phyloP scores from a whole-genome alignment of 495 filamentous ascomycete species.

The Letharia lupina region DNA sequence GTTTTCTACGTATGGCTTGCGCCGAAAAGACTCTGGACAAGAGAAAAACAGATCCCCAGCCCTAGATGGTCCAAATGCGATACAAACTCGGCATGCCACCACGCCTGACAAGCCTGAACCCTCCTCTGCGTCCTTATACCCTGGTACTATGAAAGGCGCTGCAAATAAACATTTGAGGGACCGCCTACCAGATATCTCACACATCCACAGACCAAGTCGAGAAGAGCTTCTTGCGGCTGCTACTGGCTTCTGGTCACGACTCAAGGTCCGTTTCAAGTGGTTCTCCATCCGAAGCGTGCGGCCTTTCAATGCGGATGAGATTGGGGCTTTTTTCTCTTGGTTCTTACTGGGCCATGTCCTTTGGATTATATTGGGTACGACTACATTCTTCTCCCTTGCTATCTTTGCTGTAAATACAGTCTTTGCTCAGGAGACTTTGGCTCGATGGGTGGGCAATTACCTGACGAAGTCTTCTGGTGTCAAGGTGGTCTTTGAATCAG shows the following conservation, averaged over 20 bases:
- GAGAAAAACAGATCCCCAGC: background rate
- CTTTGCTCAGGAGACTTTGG: constrained; percentile 93
- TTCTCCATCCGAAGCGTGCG: constrained; percentile 87
- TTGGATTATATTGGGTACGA: constrained; percentile 92
- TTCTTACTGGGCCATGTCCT: constrained; percentile 84
- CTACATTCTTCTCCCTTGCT: constrained; percentile 87
- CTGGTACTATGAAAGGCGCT: constrained; percentile 1
- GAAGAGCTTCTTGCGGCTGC: constrained; percentile 89
- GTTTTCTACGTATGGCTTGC: background rate
- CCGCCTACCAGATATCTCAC: constrained; percentile 60
- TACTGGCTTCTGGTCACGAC: constrained; percentile 83
- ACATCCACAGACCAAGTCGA: constrained; percentile 78
- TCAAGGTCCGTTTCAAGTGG: constrained; percentile 95
- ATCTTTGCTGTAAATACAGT: constrained; percentile 92
- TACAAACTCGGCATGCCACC: background rate
- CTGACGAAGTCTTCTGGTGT: constrained; percentile 87
- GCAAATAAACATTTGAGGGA: constrained; percentile 45
- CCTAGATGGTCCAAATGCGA: background rate
- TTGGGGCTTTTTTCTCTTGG: constrained; percentile 92
- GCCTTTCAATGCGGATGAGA: constrained; percentile 94
- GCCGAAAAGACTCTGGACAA: background rate
- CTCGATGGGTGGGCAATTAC: constrained; percentile 90
- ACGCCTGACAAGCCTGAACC: background rate
- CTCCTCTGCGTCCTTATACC: background rate
- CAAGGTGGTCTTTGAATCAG: constrained; percentile 96